Evolutionary conservation across 257 asterid species (phyloP).

Genomic region (Penstemon davidsonii): DNA sequence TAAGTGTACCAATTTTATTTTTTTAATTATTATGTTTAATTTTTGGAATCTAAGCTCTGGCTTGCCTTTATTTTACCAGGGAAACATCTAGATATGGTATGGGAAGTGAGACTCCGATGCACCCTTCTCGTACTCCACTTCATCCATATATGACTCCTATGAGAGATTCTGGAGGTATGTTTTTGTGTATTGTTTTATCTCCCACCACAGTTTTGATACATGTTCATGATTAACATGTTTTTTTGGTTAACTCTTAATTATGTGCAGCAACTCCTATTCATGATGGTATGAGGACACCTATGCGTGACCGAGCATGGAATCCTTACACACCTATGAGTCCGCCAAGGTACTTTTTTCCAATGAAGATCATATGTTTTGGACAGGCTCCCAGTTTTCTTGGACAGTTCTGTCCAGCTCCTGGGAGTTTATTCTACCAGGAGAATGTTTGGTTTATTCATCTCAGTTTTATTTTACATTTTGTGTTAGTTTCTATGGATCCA

Average conservation of each 20-base stretch:
- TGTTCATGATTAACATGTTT: neutral
- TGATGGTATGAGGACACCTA: conserved; percentile 98
- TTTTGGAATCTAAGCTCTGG: conserved; percentile 23
- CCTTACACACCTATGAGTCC: conserved; percentile 95
- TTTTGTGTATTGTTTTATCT: conserved; percentile 19
- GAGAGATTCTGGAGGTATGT: conserved; percentile 85
- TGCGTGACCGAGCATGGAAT: conserved; percentile 98
- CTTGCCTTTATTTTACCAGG: conserved; percentile 44
- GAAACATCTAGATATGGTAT: conserved; percentile 76
- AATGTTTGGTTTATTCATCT: too few relatives aligned
- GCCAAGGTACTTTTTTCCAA: conserved; percentile 52
- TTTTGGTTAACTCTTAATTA: conserved; percentile 20
- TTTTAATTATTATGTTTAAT: neutral
- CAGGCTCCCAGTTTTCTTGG: too few relatives aligned
- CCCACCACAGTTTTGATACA: neutral
- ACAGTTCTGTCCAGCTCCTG: too few relatives aligned
- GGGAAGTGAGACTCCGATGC: conserved; percentile 97
- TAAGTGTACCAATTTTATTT: conserved; percentile 19
- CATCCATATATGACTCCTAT: conserved; percentile 96
- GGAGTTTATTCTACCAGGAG: too few relatives aligned
- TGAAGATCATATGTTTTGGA: neutral
- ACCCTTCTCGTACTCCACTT: conserved; percentile 92
- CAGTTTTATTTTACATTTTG: too few relatives aligned
- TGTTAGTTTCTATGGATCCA: too few relatives aligned
- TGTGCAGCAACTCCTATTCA: conserved; percentile 78